Conservation (phyloP, 352 stramenopile genomes). For the Halophytophthora polymorphica region DNA sequence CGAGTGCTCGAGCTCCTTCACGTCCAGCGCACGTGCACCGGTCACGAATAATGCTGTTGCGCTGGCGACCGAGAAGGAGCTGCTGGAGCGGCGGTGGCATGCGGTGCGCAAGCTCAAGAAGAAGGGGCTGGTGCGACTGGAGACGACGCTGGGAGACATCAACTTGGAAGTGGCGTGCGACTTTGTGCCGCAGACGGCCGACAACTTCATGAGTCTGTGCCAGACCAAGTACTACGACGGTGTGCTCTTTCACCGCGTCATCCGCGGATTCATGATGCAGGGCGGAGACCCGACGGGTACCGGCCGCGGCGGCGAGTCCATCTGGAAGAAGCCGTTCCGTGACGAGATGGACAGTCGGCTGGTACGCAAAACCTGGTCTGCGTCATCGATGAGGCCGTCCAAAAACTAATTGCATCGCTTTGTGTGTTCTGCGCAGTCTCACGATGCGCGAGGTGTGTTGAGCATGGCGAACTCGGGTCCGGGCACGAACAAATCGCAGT, state of each 20-base stretch:
- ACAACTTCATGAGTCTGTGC: slow-evolving; percentile 97
- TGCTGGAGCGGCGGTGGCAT: slow-evolving; percentile 81
- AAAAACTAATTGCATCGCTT: background rate
- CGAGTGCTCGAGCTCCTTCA: slow-evolving; percentile 92
- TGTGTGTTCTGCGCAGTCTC: slow-evolving; percentile 37
- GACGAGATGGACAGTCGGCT: slow-evolving; percentile 98
- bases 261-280: slow-evolving; percentile 97
- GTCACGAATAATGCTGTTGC: slow-evolving; percentile 60
- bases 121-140: slow-evolving; percentile 96
- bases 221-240: slow-evolving; percentile 92
- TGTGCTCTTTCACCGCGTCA: slow-evolving; percentile 95
- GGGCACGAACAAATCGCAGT: slow-evolving; percentile 97
- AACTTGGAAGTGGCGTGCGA: slow-evolving; percentile 97
- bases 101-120: slow-evolving; percentile 90
- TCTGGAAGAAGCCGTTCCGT: slow-evolving; percentile 93
- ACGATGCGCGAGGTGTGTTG: slow-evolving; percentile 90
- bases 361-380: slow-evolving; percentile 27
- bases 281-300: slow-evolving; percentile 94
- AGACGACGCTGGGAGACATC: slow-evolving; percentile 93
- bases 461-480: slow-evolving; percentile 97
- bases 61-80: slow-evolving; percentile 51
- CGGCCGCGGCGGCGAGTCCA: slow-evolving; percentile 90
- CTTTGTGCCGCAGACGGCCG: slow-evolving; percentile 93
- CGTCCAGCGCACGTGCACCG: slow-evolving; percentile 87
- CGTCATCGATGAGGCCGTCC: too few relatives aligned